Evolutionary conservation across 1,284 basidiomycete species (phyloP).

Genomic region (Malassezia pachydermatis): DNA sequence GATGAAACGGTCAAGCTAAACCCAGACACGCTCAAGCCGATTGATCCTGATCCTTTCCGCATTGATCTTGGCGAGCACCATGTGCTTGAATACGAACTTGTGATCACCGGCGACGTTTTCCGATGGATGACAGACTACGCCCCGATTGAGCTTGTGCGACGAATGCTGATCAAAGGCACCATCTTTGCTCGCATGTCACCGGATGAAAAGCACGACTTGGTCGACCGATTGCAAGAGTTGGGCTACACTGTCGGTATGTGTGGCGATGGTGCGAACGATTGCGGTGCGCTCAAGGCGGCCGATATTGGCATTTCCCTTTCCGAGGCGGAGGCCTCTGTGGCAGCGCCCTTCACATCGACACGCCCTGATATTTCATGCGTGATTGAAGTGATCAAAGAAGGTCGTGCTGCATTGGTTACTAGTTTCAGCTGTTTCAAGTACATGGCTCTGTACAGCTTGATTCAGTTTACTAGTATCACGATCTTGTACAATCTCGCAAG

Average conservation of each 20-base stretch:
- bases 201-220: slow-evolving; percentile 97
- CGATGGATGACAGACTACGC: slow-evolving; percentile 97
- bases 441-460: slow-evolving; percentile 57
- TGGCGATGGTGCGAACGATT: slow-evolving; percentile 97
- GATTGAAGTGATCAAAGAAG: slow-evolving; percentile 80
- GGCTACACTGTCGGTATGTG: slow-evolving; percentile 97
- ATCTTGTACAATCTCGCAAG: slow-evolving; percentile 91
- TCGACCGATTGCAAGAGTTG: slow-evolving; percentile 80
- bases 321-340: slow-evolving; percentile 97
- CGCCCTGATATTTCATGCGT: slow-evolving; percentile 93
- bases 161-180: slow-evolving; percentile 88
- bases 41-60: slow-evolving; percentile 35
- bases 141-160: slow-evolving; percentile 59
- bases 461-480: slow-evolving; percentile 62
- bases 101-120: slow-evolving; percentile 92
- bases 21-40: slow-evolving; percentile 62
- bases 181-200: slow-evolving; percentile 98
- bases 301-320: slow-evolving; percentile 94
- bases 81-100: slow-evolving; percentile 76
- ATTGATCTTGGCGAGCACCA: slow-evolving; percentile 39
- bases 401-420: slow-evolving; percentile 85
- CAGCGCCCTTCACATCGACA: slow-evolving; percentile 89
- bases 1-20: slow-evolving; percentile 77
- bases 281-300: slow-evolving; percentile 93
- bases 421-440: slow-evolving; percentile 98